Evolutionary conservation across 192 early-diverging fungal species (phyloP).

Genomic region (Coemansia sp.): DNA sequence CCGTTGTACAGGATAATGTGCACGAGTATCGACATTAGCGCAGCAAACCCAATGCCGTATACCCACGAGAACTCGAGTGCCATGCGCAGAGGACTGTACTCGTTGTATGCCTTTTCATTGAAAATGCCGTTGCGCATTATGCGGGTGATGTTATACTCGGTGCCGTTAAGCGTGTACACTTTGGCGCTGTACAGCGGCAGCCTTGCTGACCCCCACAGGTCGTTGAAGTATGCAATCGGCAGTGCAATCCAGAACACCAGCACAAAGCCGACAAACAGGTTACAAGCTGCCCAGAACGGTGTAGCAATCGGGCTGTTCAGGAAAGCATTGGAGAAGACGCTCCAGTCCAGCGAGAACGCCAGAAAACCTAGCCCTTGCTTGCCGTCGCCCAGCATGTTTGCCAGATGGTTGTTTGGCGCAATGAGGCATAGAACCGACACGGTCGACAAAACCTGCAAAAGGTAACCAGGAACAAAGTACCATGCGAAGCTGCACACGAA

Average conservation of each 20-base stretch:
- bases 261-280: conserved; percentile 68
- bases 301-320: conserved; percentile 66
- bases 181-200: conserved; percentile 67
- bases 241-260: conserved; percentile 74
- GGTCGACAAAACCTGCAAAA: conserved; percentile 65
- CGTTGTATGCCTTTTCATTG: conserved; percentile 58
- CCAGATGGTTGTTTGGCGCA: conserved; percentile 47
- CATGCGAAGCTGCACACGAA: conserved; percentile 56
- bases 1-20: conserved; percentile 69
- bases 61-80: conserved; percentile 66
- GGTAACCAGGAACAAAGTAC: conserved; percentile 64
- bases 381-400: conserved; percentile 54
- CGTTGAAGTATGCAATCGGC: conserved; percentile 71
- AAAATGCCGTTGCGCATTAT: conserved; percentile 59
- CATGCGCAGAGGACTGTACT: conserved; percentile 68
- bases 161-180: conserved; percentile 59
- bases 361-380: conserved; percentile 67
- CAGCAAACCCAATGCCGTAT: conserved; percentile 70
- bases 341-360: conserved; percentile 78
- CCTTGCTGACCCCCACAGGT: conserved; percentile 60
- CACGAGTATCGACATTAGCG: conserved; percentile 68
- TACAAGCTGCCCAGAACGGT: conserved; percentile 74
- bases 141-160: conserved; percentile 59
- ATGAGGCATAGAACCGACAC: conserved; percentile 65
- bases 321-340: conserved; percentile 60